Evolutionary conservation across 2,329 filamentous ascomycete species (phyloP).

Genomic region (Fusarium oligoseptatum): DNA sequence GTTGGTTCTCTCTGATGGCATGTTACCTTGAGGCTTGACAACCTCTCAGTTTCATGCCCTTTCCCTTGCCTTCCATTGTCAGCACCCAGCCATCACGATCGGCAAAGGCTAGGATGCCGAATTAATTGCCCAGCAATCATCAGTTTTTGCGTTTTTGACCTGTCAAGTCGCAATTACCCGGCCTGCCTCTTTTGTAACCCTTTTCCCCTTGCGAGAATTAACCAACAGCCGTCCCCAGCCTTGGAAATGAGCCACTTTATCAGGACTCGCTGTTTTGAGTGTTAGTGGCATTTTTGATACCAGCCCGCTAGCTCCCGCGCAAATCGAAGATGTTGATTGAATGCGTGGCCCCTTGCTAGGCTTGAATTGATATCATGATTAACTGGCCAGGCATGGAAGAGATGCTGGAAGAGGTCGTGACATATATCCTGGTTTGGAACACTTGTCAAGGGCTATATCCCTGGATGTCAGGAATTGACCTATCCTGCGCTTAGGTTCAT

Average conservation of each 20-base stretch:
- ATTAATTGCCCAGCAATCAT: conserved; percentile 6
- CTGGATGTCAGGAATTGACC: neutral
- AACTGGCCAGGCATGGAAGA: neutral
- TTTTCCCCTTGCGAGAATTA: conserved; percentile 9
- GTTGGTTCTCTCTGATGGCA: neutral
- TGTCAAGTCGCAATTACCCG: conserved; percentile 20
- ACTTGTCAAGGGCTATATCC: neutral
- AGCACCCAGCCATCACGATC: conserved; percentile 15
- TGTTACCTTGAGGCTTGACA: neutral
- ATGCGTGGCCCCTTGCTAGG: neutral
- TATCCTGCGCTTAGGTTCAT: conserved; percentile 16
- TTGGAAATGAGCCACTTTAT: conserved; percentile 2
- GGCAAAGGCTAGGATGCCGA: conserved; percentile 9
- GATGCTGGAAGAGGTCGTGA: neutral
- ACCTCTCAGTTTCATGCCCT: neutral
- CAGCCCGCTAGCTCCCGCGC: neutral
- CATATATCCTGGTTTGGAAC: neutral
- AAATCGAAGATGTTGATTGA: neutral
- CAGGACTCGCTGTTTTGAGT: neutral
- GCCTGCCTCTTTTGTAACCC: conserved; percentile 22
- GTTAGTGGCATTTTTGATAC: conserved; percentile 13
- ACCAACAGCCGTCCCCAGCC: neutral
- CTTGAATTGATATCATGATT: conserved; percentile 10
- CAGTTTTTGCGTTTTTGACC: conserved; percentile 17
- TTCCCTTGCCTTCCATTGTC: neutral